Base-by-base conservation (phyloP, 2,329 filamentous ascomycete species). In the Alternaria infectoria region DNA sequence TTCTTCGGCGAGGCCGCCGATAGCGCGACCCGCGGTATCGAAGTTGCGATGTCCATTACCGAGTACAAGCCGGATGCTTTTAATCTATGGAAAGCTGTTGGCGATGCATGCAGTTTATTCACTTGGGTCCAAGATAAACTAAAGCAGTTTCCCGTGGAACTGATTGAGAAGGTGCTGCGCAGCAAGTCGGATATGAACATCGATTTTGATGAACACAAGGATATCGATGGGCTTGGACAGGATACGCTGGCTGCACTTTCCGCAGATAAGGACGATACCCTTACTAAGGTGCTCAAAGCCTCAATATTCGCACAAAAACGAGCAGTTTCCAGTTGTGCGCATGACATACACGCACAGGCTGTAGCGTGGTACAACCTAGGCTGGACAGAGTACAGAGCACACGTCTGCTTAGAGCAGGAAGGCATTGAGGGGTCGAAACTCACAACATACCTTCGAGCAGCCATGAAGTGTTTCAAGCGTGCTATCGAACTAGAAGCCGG, bases 321-420 rank as follows among this genome's bases (percentile, higher is more conserved):
- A 67, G 93, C 93, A 8, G 89, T 98, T 13, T 83, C 91, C 69
- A 87, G 89, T 43, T 91, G 90, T 15, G 83, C 89, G 1, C 84
- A 89, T 62, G 94, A 99, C 74, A 78, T 88, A 8, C 92, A 97
- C 77, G 94, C 95, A 4, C 94, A 96, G 80, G 93, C 96, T 2
- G 92, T 98, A n/a, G 93, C 94, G 0, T 96, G 95, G 86, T 99
- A 97, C 81, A 99, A 99, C 74, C 84, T 99, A 17, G 96, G 96
- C 45, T 98, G 94, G 92, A 92, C 93, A 1, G 96, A 99, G 78
- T 89, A 96, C 76, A 88, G 91, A 47, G 92, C 93, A 1, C 92
- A 96, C 74, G 82, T 85, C 11, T 92, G 89, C 73, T 83, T 93
- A 19, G 86, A 86, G 36, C 77, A 78, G 2, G 76, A 79, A 55